These are phyloP conservation scores for Trametes coccinea DNA, from an alignment of 768 basidiomycete genomes.

Conservation along the genomic window DNA sequence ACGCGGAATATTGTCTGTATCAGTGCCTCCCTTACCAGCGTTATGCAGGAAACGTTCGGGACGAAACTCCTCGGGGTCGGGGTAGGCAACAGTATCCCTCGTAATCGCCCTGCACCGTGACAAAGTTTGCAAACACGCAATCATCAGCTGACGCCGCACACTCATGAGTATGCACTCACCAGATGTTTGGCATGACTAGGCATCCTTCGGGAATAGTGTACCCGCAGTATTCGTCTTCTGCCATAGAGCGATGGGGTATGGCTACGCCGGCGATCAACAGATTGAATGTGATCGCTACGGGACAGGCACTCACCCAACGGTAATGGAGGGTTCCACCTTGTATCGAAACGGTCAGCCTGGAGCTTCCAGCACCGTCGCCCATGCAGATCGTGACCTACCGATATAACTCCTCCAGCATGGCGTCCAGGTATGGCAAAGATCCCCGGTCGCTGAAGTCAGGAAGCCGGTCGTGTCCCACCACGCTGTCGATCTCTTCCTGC, in stretches of 20 bases:
- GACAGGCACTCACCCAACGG: constrained; percentile 8
- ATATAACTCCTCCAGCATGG: constrained; percentile 38
- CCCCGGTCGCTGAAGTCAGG: constrained; percentile 40
- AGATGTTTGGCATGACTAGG: constrained; percentile 26
- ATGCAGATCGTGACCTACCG: background rate
- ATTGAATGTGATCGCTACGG: background rate
- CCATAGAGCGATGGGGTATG: constrained; percentile 22
- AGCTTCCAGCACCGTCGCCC: no score
- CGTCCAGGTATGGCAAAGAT: constrained; percentile 41
- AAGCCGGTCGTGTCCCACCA: constrained; percentile 40
- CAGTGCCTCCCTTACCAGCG: constrained; percentile 28
- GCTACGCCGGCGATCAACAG: constrained; percentile 3
- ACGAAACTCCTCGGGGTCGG: constrained; percentile 45
- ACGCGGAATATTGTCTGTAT: constrained; percentile 36
- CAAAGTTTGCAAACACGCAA: no score
- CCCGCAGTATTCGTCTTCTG: constrained; percentile 31
- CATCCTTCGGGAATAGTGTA: constrained; percentile 30
- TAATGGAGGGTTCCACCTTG: constrained; percentile 8
- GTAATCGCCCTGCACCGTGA: constrained; percentile 27
- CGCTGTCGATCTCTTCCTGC: constrained; percentile 43
- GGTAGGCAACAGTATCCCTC: constrained; percentile 32
- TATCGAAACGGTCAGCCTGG: no score
- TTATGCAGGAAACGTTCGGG: constrained; percentile 41
- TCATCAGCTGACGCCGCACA: no score
- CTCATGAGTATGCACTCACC: background rate